Conservation (phyloP, 1,284 basidiomycete species). For the Cutaneotrichosporon mucoides region DNA sequence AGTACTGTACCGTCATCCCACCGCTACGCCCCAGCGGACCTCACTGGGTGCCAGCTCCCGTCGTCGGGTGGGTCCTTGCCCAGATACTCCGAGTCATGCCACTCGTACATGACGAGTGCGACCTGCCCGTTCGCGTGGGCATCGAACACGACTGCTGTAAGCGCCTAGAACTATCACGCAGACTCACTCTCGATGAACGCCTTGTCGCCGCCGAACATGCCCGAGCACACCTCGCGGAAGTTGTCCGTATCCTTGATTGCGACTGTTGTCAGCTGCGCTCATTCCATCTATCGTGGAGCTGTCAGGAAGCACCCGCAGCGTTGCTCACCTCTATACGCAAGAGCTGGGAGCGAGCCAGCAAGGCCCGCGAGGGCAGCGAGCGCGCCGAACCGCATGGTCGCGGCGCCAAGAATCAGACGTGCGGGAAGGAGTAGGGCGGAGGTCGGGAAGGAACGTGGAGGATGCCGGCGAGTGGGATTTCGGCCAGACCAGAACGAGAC, state of each 20-base stretch:
- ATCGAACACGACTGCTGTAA: slow-evolving; percentile 70
- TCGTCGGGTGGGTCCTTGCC: slow-evolving; percentile 55
- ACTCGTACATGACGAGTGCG: slow-evolving; percentile 93
- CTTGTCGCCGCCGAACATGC: slow-evolving; percentile 79
- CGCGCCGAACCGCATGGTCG: slow-evolving; percentile 8
- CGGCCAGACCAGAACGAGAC: no score
- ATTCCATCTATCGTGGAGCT: no score
- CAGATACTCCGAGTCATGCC: slow-evolving; percentile 77
- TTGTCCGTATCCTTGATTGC: slow-evolving; percentile 57
- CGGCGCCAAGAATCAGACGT: neutral
- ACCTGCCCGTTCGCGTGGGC: slow-evolving; percentile 74
- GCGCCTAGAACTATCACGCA: neutral
- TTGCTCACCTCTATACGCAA: slow-evolving; percentile 15
- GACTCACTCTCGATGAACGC: slow-evolving; percentile 77
- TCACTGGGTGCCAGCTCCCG: slow-evolving; percentile 2
- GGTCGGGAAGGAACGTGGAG: neutral
- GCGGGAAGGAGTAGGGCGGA: neutral
- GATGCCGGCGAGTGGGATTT: neutral
- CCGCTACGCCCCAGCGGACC: neutral
- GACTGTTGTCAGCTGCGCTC: slow-evolving; percentile 24
- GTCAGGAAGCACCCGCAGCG: no score
- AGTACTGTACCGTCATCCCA: neutral
- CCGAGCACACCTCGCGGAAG: slow-evolving; percentile 79
- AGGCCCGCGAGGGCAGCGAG: slow-evolving; percentile 8
- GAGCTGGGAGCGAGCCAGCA: neutral